phyloP scores from a whole-genome alignment of 805 yeast species.

The Candida oleophila region DNA sequence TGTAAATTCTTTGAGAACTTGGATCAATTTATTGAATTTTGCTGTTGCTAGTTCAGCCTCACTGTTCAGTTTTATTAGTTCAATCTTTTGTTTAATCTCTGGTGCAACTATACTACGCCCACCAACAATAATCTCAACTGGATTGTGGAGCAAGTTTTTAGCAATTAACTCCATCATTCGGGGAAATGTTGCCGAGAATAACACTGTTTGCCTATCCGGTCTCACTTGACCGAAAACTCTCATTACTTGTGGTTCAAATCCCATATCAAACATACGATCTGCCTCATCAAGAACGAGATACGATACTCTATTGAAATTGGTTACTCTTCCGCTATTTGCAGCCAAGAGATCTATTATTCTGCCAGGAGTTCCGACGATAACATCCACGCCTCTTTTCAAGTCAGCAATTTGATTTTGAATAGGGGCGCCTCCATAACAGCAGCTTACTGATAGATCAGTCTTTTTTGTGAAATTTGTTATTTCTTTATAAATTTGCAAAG shows the following conservation, averaged over 20 bases:
- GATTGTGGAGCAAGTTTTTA: conserved; percentile 55
- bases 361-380: conserved; percentile 94
- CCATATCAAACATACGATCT: conserved; percentile 94
- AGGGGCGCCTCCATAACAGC: conserved; percentile 91
- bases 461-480: conserved; percentile 55
- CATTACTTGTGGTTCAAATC: conserved; percentile 93
- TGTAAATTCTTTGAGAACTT: conserved; percentile 49
- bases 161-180: conserved; percentile 76
- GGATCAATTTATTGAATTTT: conserved; percentile 57
- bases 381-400: conserved; percentile 72
- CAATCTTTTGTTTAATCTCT: conserved; percentile 72
- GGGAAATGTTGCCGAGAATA: conserved; percentile 95
- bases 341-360: conserved; percentile 85
- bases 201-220: conserved; percentile 84
- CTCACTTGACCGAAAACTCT: conserved; percentile 74
- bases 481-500: conserved; percentile 77
- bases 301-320: conserved; percentile 66
- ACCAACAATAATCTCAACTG: conserved; percentile 79
- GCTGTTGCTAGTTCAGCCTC: conserved; percentile 35
- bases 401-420: conserved; percentile 80
- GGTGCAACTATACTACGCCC: conserved; percentile 77
- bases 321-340: conserved; percentile 76
- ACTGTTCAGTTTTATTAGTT: conserved; percentile 46
- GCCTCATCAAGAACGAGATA: conserved; percentile 94
- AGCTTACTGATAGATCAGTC: conserved; percentile 53